Percentiles rank a stretch among this genome's conserved stretches.
phyloP scores from a whole-genome alignment of 805 yeast species.

The Nematodospora valgi region DNA sequence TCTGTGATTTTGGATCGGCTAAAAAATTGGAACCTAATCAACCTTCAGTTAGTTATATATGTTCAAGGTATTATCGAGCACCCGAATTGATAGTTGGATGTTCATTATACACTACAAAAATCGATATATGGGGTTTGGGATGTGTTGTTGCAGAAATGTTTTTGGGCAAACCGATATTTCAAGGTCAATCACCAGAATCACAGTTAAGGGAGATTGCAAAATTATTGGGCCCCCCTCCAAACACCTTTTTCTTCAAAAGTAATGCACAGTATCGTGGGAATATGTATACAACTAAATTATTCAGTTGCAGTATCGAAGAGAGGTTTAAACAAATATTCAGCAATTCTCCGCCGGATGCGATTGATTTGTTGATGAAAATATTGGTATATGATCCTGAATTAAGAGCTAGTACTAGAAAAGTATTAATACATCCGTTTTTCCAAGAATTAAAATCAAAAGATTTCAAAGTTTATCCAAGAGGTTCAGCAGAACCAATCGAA shows the following conservation, averaged over 20 bases:
- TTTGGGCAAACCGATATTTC: slow-evolving; percentile 91
- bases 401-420: slow-evolving; percentile 76
- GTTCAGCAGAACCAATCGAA: slow-evolving; percentile 36
- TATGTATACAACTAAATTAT: slow-evolving; percentile 62
- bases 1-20: slow-evolving; percentile 86
- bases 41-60: slow-evolving; percentile 92
- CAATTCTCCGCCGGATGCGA: slow-evolving; percentile 78
- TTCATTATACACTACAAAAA: slow-evolving; percentile 80
- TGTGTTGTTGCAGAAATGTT: slow-evolving; percentile 95
- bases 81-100: slow-evolving; percentile 95
- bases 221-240: slow-evolving; percentile 81
- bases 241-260: slow-evolving; percentile 65
- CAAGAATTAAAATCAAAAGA: slow-evolving; percentile 69
- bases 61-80: slow-evolving; percentile 93
- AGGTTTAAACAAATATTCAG: slow-evolving; percentile 49
- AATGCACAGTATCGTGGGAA: slow-evolving; percentile 78
- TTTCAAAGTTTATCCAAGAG: slow-evolving; percentile 55
- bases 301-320: slow-evolving; percentile 51
- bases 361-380: slow-evolving; percentile 76
- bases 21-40: slow-evolving; percentile 73
- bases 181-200: slow-evolving; percentile 84
- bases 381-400: slow-evolving; percentile 87
- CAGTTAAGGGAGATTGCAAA: slow-evolving; percentile 91
- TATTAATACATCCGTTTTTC: slow-evolving; percentile 85
- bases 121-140: slow-evolving; percentile 97